Percentiles rank a stretch among this genome's conserved stretches.
phyloP scores from a whole-genome alignment of 1,284 basidiomycete species.

The Exobasidium rhododendri region DNA sequence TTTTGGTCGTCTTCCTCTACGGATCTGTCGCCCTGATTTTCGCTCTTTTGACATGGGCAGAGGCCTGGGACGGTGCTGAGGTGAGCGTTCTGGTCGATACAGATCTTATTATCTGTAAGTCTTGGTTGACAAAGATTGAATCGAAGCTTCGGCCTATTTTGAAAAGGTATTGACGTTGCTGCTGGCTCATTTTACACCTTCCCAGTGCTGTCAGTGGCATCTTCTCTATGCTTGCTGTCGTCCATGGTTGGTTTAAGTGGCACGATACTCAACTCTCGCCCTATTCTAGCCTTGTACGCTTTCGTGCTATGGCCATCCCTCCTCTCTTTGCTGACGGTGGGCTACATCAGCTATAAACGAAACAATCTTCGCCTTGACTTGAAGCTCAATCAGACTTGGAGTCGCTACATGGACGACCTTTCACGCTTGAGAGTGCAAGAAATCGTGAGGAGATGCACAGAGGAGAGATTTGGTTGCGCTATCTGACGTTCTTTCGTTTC shows the following conservation, averaged over 20 bases:
- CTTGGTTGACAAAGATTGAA: no score
- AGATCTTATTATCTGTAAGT: conserved; percentile 20
- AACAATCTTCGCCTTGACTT: conserved; percentile 47
- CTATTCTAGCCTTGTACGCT: conserved; percentile 53
- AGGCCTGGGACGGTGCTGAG: conserved; percentile 17
- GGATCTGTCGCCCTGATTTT: conserved; percentile 11
- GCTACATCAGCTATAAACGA: conserved; percentile 54
- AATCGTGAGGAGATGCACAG: conserved; percentile 7
- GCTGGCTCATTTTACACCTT: no score
- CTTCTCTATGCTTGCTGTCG: conserved; percentile 17
- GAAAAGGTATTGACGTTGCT: no score
- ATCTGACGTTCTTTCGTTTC: no score
- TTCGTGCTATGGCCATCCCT: conserved; percentile 54
- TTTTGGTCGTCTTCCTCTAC: conserved; percentile 16
- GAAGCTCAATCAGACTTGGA: conserved; percentile 55
- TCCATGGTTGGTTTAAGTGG: conserved; percentile 63
- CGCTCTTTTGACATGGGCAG: conserved; percentile 16
- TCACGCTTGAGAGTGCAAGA: conserved; percentile 44
- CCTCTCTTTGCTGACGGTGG: conserved; percentile 48
- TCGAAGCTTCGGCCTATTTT: no score
- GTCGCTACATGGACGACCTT: conserved; percentile 45
- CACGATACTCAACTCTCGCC: conserved; percentile 50
- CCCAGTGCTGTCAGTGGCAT: conserved; percentile 17
- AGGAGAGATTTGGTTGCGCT: no score
- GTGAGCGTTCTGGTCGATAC: conserved; percentile 16